phyloP scores from a whole-genome alignment of 2,329 filamentous ascomycete species.

The Neonectria punicea region DNA sequence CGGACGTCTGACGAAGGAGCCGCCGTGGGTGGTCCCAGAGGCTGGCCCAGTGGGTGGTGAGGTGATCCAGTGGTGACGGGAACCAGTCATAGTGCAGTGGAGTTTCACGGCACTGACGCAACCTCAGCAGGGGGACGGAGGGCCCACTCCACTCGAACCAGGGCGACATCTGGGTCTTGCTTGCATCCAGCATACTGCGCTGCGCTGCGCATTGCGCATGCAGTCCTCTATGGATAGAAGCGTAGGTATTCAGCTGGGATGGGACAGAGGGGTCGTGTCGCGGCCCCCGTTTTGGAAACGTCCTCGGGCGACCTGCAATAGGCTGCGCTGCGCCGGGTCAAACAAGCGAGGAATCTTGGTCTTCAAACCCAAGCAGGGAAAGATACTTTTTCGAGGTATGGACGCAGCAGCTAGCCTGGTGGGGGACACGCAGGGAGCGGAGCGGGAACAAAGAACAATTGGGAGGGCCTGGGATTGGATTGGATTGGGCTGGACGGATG shows the following conservation, averaged over 20 bases:
- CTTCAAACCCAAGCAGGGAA: constrained; percentile 3
- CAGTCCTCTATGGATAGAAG: background rate
- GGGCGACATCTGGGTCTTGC: constrained; percentile 24
- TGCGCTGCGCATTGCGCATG: constrained; percentile 3
- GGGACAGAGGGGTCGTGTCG: constrained; percentile 5
- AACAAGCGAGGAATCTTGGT: constrained; percentile 13
- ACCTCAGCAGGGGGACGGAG: constrained; percentile 19
- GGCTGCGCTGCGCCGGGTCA: constrained; percentile 5
- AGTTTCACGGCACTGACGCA: constrained; percentile 24
- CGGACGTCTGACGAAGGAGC: constrained; percentile 18
- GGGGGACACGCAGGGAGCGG: constrained; percentile 16
- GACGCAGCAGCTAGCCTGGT: constrained; percentile 13
- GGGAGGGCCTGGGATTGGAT: constrained; percentile 22
- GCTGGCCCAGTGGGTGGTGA: background rate
- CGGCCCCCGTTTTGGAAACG: constrained; percentile 2
- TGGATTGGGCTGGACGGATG: constrained; percentile 21
- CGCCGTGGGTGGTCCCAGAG: constrained; percentile 11
- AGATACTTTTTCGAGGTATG: constrained; percentile 17
- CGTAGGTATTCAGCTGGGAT: constrained; percentile 13
- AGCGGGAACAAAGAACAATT: constrained; percentile 14
- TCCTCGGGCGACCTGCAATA: constrained; percentile 4
- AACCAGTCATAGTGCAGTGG: constrained; percentile 6
- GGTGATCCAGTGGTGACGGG: constrained; percentile 13
- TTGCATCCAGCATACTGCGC: background rate
- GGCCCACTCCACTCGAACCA: constrained; percentile 18